Evolutionary conservation across 176 grass and related monocot genomes (phyloP), one percentile per base, ranked within the genome.

Genomic region (Musa troglodytarum): DNA sequence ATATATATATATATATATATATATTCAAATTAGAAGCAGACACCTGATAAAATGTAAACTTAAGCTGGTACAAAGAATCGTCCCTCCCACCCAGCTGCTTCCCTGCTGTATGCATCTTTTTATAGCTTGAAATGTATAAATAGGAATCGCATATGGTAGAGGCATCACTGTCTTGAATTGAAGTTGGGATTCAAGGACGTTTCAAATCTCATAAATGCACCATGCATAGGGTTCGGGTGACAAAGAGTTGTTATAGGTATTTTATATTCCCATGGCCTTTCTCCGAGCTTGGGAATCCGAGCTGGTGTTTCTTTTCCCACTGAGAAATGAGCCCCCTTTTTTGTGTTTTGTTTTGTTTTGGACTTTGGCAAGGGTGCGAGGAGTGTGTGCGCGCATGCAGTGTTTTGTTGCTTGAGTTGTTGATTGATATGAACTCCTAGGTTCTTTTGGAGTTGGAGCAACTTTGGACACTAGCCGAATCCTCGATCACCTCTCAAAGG

Each of bases 151-250:
- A 43, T 43, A 43, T 6, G 34, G 34, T 0, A 11, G 24, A 22
- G 73, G 29, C 74, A 63, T 19, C n/a, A 10, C 34, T 52, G 78
- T 51, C 66, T 71, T 79, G 77, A 79, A 72, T 80, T 71, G 67
- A 72, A 57, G 43, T 23, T n/a, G 53, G 63, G 75, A 71, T 79
- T 76, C 75, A 24, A 63, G 78, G 57, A 75, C 75, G 65, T 52
- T 79, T 80, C 68, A 67, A 65, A 74, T 81, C 67, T 70, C 83
- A 86, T 96, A 86, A 96, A 92, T 96, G 81, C 69, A 53, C 19
- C 80, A 34, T 74, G 74, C 83, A 75, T 74, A 77, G 78, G 82
- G 87, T 72, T 43, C 76, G 34, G 34, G 34, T 43, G 34, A 43
- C 34, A 43, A 43, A 43, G 34, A 43, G 34, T 81, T 81, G 81